Conservation (phyloP, 2,329 filamentous ascomycete species). For the Chaetomium globosum region DNA sequence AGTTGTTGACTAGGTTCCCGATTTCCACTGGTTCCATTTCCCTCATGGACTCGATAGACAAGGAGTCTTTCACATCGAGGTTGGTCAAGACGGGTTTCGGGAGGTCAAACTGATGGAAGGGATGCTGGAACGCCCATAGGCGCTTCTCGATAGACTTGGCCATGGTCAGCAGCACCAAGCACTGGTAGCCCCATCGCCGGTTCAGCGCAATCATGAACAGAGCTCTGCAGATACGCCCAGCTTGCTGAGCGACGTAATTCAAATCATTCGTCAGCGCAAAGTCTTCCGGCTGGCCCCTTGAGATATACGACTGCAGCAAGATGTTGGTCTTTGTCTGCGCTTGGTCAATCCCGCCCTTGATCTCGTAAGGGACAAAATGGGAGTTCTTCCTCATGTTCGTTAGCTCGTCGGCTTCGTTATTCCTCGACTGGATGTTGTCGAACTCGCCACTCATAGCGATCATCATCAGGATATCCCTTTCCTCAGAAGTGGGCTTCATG, state of each 20-base stretch:
- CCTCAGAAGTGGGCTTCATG: constrained; percentile 83
- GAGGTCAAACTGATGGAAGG: constrained; percentile 91
- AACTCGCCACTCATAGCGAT: constrained; percentile 98
- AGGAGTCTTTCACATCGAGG: constrained; percentile 75
- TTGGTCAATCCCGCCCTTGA: constrained; percentile 70
- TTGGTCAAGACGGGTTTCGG: constrained; percentile 81
- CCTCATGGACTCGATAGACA: constrained; percentile 78
- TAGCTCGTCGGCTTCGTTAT: constrained; percentile 89
- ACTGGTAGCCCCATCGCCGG: constrained; percentile 93
- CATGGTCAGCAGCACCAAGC: constrained; percentile 83
- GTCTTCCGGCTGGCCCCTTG: constrained; percentile 81
- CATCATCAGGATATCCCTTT: constrained; percentile 93
- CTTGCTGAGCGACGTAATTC: constrained; percentile 93
- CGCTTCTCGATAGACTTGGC: constrained; percentile 97
- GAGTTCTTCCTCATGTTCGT: constrained; percentile 69
- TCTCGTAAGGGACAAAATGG: constrained; percentile 73
- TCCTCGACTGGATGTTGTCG: constrained; percentile 91
- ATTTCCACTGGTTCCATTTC: constrained; percentile 95
- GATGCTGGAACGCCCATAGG: constrained; percentile 93
- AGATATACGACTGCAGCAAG: constrained; percentile 90
- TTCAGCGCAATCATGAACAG: constrained; percentile 98
- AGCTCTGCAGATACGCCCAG: constrained; percentile 88
- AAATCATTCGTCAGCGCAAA: constrained; percentile 91
- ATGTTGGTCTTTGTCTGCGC: constrained; percentile 95
- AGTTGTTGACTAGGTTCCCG: constrained; percentile 86